Evolutionary conservation across 495 filamentous ascomycete species (phyloP).

Genomic region (Filosporella fistucella): DNA sequence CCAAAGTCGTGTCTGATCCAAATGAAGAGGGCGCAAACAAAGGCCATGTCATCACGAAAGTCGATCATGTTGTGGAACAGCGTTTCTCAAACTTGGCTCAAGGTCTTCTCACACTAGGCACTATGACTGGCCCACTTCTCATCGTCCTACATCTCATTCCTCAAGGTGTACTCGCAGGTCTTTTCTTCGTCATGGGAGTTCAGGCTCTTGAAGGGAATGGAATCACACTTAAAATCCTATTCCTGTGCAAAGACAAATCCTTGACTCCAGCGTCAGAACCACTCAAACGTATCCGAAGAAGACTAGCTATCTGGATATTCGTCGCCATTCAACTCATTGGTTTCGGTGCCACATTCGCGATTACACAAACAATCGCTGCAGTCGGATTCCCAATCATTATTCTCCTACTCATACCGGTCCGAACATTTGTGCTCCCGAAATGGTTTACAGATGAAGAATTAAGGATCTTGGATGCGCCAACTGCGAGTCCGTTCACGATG

Average conservation of each 20-base stretch:
- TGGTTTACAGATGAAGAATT: slow-evolving; percentile 69
- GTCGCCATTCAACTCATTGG: slow-evolving; percentile 72
- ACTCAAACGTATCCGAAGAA: slow-evolving; percentile 55
- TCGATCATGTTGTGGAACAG: slow-evolving; percentile 83
- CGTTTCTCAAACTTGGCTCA: slow-evolving; percentile 82
- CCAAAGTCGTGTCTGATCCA: slow-evolving; percentile 50
- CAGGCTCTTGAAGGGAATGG: slow-evolving; percentile 79
- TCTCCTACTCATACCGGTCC: slow-evolving; percentile 69
- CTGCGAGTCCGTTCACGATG: slow-evolving; percentile 82
- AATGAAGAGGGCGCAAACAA: slow-evolving; percentile 52
- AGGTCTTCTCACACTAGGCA: slow-evolving; percentile 77
- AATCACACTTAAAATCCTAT: slow-evolving; percentile 77
- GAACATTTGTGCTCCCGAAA: slow-evolving; percentile 67
- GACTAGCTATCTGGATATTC: slow-evolving; percentile 68
- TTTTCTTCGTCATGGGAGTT: slow-evolving; percentile 94
- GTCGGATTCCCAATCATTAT: slow-evolving; percentile 93
- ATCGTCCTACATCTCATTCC: slow-evolving; percentile 81
- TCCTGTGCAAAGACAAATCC: slow-evolving; percentile 60
- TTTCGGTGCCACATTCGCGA: slow-evolving; percentile 87
- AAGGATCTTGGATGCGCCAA: slow-evolving; percentile 66
- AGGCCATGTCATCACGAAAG: slow-evolving; percentile 54
- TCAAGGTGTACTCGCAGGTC: slow-evolving; percentile 78
- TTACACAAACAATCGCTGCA: slow-evolving; percentile 90
- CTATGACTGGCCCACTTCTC: slow-evolving; percentile 83
- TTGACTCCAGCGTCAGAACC: slow-evolving; percentile 65